Evolutionary conservation across 2,329 filamentous ascomycete species (phyloP), one percentile per base, ranked within the genome.

Genomic region (Domatiomyces catenatus): DNA sequence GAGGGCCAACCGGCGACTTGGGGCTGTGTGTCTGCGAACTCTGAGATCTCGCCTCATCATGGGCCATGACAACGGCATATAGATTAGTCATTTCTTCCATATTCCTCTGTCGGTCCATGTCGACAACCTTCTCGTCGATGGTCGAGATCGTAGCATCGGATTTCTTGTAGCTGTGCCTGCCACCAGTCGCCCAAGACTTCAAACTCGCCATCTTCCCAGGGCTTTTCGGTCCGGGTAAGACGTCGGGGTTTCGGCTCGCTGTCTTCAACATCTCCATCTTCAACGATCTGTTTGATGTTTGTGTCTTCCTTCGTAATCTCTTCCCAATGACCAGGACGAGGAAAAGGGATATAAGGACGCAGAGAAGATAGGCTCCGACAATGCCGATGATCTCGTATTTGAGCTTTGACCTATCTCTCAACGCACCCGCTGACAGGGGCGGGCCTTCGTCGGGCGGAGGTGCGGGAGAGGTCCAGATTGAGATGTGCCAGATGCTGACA

Each of bases 1-100:
- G 47, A n/a, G 53, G 50, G 19, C 49, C 50, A 19, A 48, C 51
- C 17, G 56, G 52, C 10, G 32, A 39, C 17, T 53, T 51, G 42
- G 53, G 54, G 12, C 48, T 48, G 48, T 55, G 58, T 45, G 50
- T 56, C 10, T 50, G 51, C 45, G 52, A 50, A 20, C 51, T 53
- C 24, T 50, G 43, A 12, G 50, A 48, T 48, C 71, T 74, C 55
- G 71, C 68, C 45, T 73, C 75, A 56, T 95, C 89, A 60, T 94
- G 85, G 65, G 88, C 86, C 81, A 94, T 84, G 56, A 94, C 89
- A 58, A 88, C 84, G 54, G 82, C 87, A 68, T 95, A 96, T 64
- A 96, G 80, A 60, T 86, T 80, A 66, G 94, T 88, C 66, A 95
- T 80, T 64, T 94, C 85, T 57, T 82, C 75, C 66, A 92, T 81